Percentiles rank a stretch among this genome's conserved stretches.
Evolutionary conservation across 2,329 filamentous ascomycete species (phyloP).

Genomic region (Talaromyces piceae): DNA sequence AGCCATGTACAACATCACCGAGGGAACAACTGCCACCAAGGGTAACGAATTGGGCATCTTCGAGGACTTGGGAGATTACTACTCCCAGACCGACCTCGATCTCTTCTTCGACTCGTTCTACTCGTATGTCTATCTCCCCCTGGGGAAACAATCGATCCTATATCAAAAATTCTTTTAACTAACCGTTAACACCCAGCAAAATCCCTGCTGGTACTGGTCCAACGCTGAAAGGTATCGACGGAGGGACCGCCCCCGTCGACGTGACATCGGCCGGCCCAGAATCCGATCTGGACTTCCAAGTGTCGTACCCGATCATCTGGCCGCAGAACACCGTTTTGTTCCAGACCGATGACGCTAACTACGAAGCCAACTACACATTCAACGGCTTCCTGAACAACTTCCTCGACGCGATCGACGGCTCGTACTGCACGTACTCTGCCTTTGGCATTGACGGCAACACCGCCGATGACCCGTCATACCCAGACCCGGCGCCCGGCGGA

Average conservation of each 20-base stretch:
- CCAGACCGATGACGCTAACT: slow-evolving; percentile 38
- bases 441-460: slow-evolving; percentile 29
- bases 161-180: slow-evolving; percentile 1
- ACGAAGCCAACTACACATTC: slow-evolving; percentile 32
- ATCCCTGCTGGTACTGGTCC: slow-evolving; percentile 37
- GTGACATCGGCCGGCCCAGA: slow-evolving; percentile 28
- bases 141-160: background rate
- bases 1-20: slow-evolving; percentile 39
- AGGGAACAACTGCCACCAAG: slow-evolving; percentile 23
- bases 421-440: slow-evolving; percentile 38
- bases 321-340: slow-evolving; percentile 43
- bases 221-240: slow-evolving; percentile 33
- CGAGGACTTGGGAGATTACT: slow-evolving; percentile 39
- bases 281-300: slow-evolving; percentile 40
- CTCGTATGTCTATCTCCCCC: slow-evolving; percentile 18
- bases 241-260: slow-evolving; percentile 26
- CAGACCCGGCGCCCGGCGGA: slow-evolving; percentile 29
- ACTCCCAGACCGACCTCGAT: slow-evolving; percentile 39
- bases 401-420: slow-evolving; percentile 43
- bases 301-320: slow-evolving; percentile 42
- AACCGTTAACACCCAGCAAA: slow-evolving; percentile 16
- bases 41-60: slow-evolving; percentile 42
- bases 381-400: slow-evolving; percentile 41
- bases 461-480: slow-evolving; percentile 37
- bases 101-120: slow-evolving; percentile 33